Evolutionary conservation across 257 asterid species (phyloP), one percentile per base, ranked within the genome.

Genomic region (Nicotiana otophora): DNA sequence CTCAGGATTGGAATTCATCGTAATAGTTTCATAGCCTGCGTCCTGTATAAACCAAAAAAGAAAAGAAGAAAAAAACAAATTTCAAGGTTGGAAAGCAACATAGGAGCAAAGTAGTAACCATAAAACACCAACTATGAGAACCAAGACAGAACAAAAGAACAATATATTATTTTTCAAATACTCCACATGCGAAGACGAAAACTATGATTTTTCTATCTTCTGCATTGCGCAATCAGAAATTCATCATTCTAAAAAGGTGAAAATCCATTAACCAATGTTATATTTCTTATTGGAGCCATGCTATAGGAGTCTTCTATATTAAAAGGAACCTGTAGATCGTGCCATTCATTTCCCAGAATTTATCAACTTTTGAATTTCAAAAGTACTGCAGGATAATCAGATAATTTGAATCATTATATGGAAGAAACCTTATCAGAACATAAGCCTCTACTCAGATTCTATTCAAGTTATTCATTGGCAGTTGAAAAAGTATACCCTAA

Each of bases 1-100:
- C 85, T 95, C 98, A 1, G 98, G 99, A 84, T 95, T 94, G 69
- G 98, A 95, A 84, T 95, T 95, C 97, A 94, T 94, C 98, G 94
- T 95, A 86, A 95, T 91, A 82, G 99, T 94, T 86, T 95, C 97
- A 61, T 84, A 92, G 77, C 95, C 99, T 75, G 98, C 98, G 63
- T 94, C 97, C 98, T 94, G 82, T 26, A 82, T 64, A 36, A 72
- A 88, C 28, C 78, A 30, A 69, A 58, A 36, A 36, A 5, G 8
- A 36, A 36, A 5, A 5, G 8, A 80, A 3, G 4, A 82, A 67
- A 60, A 63, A 34, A 4, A 17, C 7, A 70, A 77, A 46, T 65
- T 78, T 58, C 3, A 46, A 55, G 23, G 6, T 1, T 58, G 28
- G 54, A 33, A 69, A 58, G 77, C 51, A 36, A 54, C 63, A 78